Percentiles rank a stretch among this genome's conserved stretches.
These are phyloP conservation scores for Urochloa ruziziensis DNA, from an alignment of 176 grass and related monocot species.

Conservation along the genomic window DNA sequence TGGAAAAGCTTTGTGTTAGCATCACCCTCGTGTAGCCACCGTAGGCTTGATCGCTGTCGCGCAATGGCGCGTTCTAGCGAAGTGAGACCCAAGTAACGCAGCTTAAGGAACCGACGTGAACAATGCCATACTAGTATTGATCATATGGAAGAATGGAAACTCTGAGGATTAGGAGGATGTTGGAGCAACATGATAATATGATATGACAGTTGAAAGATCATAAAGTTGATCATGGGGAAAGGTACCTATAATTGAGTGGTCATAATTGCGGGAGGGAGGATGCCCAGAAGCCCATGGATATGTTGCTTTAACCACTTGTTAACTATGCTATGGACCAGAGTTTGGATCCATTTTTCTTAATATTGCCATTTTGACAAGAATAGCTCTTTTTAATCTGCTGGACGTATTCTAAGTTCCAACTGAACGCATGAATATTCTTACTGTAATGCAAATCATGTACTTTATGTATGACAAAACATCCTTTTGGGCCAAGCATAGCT, in stretches of 20 bases:
- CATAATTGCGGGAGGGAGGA: conserved; percentile 38
- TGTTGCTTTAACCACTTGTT: conserved; percentile 29
- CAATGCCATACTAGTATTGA: neutral
- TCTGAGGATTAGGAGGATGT: neutral
- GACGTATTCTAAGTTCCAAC: neutral
- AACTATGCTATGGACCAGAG: conserved; percentile 26
- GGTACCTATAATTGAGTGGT: conserved; percentile 19
- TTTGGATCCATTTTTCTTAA: neutral
- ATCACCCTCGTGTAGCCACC: too few relatives aligned
- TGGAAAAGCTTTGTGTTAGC: too few relatives aligned
- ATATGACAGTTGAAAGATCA: conserved; percentile 25
- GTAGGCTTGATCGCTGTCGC: too few relatives aligned
- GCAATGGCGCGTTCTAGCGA: too few relatives aligned
- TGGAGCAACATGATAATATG: conserved; percentile 10
- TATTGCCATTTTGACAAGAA: neutral
- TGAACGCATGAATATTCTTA: conserved; percentile 5
- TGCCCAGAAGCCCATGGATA: neutral
- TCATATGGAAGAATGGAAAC: conserved; percentile 20
- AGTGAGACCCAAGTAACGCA: too few relatives aligned
- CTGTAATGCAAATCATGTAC: neutral
- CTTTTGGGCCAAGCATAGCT: neutral
- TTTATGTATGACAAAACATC: neutral
- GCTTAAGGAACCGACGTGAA: too few relatives aligned
- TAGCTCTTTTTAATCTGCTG: conserved; percentile 10
- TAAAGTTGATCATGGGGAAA: conserved; percentile 37